Base-by-base conservation (phyloP, 2,329 filamentous ascomycete genomes). In the Sporothrix protearum region DNA sequence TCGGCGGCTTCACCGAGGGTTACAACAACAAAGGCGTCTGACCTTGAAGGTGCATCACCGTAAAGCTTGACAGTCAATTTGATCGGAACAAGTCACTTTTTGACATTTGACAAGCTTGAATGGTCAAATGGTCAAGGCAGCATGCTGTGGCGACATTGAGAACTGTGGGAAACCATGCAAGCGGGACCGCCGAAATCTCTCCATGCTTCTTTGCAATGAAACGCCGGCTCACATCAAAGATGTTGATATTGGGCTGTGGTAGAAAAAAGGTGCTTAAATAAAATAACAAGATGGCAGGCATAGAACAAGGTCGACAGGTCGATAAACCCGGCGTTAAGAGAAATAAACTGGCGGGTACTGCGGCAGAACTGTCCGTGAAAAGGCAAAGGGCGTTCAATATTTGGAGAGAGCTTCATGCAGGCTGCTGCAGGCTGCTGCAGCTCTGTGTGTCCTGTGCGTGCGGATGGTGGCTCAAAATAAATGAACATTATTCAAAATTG, bases 311-410 rank as follows among this genome's bases (percentile, higher is more conserved):
- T 33, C 30, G 33, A 61, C 33, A 39, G 30, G 19, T 61, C 33
- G 55, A 36, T 36, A 36, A 59, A 19, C 9, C 8, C 49, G 9
- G 49, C 49, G 30, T 42, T 6, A 47, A 69, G 49, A 36, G 47
- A 66, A 45, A 30, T 22, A 66, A 45, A 30, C 19, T 42, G 61
- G 71, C 73, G 73, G 69, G 55, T 74, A 63, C 69, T 67, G 73
- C 73, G 71, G 71, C 67, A 73, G 73, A 71, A 68, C 42, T 42
- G 59, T 51, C 71, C 47, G 69, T 22, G 45, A 72, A 67, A 36
- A 33, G 49, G 10, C 22, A 68, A 68, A 30, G 55, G 36, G 16
- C 25, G 28, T 53, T 51, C 66, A 39, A 42, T 53, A 16, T 51
- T 42, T 19, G 28, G 12, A 36, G 45, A 42, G 59, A 71, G 45